These are phyloP conservation scores for Trichoderma citrinoviride DNA, from an alignment of 2,329 filamentous ascomycete species.

Conservation along the genomic window DNA sequence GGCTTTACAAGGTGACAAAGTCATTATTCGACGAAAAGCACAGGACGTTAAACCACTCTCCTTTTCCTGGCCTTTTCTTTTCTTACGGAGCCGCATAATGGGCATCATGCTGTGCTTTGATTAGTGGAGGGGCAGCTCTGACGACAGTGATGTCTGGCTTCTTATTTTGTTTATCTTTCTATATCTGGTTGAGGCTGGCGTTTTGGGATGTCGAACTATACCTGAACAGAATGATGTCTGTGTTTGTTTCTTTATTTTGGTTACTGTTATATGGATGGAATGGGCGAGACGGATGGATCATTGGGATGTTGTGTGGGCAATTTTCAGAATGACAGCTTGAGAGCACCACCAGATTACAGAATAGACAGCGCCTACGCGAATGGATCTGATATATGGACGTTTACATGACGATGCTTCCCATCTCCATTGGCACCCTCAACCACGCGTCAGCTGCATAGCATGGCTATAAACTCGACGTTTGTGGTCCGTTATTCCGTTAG, in stretches of 20 bases:
- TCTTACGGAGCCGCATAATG: neutral
- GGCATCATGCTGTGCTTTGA: neutral
- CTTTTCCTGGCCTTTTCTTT: neutral
- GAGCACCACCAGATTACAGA: conserved; percentile 5
- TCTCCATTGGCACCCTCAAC: too few species aligned
- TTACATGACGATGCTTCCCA: too few species aligned
- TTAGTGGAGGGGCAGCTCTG: neutral
- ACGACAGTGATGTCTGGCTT: neutral
- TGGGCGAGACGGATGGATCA: conserved; percentile 3
- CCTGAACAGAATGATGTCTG: conserved; percentile 21
- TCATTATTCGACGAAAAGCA: neutral
- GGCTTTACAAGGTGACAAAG: neutral
- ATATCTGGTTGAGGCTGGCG: neutral
- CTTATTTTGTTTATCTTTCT: neutral
- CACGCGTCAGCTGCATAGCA: too few species aligned
- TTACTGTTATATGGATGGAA: neutral
- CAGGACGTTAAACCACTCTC: neutral
- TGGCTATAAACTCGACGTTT: too few species aligned
- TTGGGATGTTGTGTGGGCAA: conserved; percentile 2
- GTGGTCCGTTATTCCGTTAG: neutral
- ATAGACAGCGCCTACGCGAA: conserved; percentile 21
- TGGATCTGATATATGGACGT: too few species aligned
- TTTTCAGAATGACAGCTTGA: conserved; percentile 20
- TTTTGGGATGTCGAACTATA: conserved; percentile 11
- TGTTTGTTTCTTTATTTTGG: neutral